Percentiles rank a stretch among this genome's conserved stretches.
Conservation (phyloP, 2,329 filamentous ascomycete species). For the Paramyrothecium roridum region DNA sequence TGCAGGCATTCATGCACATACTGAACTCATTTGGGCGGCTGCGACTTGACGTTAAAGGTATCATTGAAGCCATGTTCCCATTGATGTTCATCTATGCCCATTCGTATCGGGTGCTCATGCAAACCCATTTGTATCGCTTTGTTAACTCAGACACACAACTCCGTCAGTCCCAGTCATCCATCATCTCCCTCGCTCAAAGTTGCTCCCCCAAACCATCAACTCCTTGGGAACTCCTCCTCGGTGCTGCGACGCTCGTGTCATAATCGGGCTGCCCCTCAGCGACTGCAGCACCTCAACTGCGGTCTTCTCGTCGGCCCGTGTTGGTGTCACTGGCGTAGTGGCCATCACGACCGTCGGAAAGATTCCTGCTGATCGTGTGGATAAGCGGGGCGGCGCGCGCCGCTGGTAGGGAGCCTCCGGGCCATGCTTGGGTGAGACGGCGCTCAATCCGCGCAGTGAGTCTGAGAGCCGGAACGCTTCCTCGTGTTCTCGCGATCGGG, state of each 20-base stretch:
- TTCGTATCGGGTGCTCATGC: too few species aligned
- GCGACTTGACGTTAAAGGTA: too few species aligned
- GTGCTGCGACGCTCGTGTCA: background rate
- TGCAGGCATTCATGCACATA: too few species aligned
- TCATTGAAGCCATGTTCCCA: too few species aligned
- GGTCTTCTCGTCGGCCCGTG: conserved; percentile 14
- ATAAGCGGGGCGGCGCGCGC: conserved; percentile 13
- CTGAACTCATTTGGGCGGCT: too few species aligned
- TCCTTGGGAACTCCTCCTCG: conserved; percentile 2
- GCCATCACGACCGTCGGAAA: background rate
- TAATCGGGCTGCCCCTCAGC: conserved; percentile 10
- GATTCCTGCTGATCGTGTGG: background rate
- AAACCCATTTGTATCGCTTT: too few species aligned
- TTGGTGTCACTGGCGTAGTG: conserved; percentile 1
- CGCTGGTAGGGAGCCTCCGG: conserved; percentile 12
- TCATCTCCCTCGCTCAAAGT: background rate
- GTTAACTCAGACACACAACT: too few species aligned
- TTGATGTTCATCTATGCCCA: too few species aligned
- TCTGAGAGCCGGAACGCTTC: background rate
- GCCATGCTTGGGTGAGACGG: background rate
- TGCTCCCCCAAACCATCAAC: conserved; percentile 10
- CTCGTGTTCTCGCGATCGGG: too few species aligned
- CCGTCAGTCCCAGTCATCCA: background rate
- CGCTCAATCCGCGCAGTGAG: background rate
- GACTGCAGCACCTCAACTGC: conserved; percentile 18